Percentiles rank a stretch among this genome's conserved stretches.
These are phyloP conservation scores for Neofusicoccum kwambonambiense DNA, from an alignment of 2,329 filamentous ascomycete genomes.

Conservation along the genomic window DNA sequence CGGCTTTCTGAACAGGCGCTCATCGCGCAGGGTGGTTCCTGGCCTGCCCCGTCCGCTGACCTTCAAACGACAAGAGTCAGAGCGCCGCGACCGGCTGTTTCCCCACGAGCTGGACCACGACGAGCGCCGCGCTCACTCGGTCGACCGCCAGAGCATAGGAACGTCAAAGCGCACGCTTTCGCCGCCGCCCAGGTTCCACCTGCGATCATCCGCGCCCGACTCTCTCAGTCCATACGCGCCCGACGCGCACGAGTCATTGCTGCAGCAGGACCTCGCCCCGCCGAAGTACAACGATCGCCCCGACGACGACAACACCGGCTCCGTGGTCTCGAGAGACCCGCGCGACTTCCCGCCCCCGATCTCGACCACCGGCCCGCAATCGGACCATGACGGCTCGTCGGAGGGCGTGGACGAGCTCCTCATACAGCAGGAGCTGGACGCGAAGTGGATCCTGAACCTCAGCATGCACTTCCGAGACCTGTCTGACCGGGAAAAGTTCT, in stretches of 20 bases:
- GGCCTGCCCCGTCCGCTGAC: slow-evolving; percentile 74
- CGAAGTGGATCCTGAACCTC: slow-evolving; percentile 91
- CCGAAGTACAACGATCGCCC: slow-evolving; percentile 24
- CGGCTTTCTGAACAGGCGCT: slow-evolving; percentile 19
- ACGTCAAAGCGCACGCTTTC: slow-evolving; percentile 44
- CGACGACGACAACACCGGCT: slow-evolving; percentile 29
- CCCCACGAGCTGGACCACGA: slow-evolving; percentile 59
- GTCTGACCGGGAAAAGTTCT: slow-evolving; percentile 94
- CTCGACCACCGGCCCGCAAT: slow-evolving; percentile 28
- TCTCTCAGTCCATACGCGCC: slow-evolving; percentile 31
- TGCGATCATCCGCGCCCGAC: slow-evolving; percentile 42
- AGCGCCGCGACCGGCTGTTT: slow-evolving; percentile 70
- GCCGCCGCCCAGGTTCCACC: slow-evolving; percentile 36
- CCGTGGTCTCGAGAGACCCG: slow-evolving; percentile 25
- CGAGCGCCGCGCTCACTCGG: slow-evolving; percentile 73
- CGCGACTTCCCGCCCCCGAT: slow-evolving; percentile 21
- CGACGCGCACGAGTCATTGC: slow-evolving; percentile 18
- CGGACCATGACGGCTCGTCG: slow-evolving; percentile 33
- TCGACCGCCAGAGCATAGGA: slow-evolving; percentile 45
- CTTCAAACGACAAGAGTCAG: slow-evolving; percentile 80
- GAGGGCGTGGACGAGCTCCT: slow-evolving; percentile 55
- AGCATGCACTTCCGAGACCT: slow-evolving; percentile 98
- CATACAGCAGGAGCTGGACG: slow-evolving; percentile 79
- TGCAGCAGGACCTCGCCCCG: background rate
- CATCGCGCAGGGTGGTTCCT: slow-evolving; percentile 65